A percentile compares a stretch with the other conserved stretches of the same genome.
Conservation (phyloP, 768 basidiomycete species). For the Paxillus involutus region DNA sequence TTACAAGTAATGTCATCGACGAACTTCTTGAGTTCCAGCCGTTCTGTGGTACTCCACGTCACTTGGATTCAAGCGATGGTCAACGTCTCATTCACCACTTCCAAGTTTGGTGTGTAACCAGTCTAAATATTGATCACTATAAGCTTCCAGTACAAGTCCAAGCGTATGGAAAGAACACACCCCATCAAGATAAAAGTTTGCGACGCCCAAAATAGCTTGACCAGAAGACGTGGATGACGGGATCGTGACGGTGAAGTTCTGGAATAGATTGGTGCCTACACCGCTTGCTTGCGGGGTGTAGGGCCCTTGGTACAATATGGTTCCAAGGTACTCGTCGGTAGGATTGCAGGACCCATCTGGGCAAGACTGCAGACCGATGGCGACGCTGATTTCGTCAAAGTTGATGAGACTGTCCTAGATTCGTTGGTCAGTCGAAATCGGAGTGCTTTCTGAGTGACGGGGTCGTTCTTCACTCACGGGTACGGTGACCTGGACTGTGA, state of each 20-base stretch:
- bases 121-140: neutral
- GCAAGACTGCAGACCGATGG: conserved; percentile 39
- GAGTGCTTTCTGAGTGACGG: neutral
- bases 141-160: neutral
- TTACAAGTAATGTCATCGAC: conserved; percentile 37
- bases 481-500: conserved; percentile 43
- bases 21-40: too few species aligned
- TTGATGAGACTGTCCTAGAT: conserved; percentile 32
- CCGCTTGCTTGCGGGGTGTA: conserved; percentile 35
- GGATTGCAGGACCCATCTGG: conserved; percentile 19
- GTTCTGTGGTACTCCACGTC: too few species aligned
- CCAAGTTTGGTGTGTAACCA: neutral
- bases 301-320: conserved; percentile 40
- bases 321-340: conserved; percentile 32
- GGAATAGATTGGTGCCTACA: conserved; percentile 31
- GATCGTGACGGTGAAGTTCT: conserved; percentile 41
- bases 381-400: conserved; percentile 38
- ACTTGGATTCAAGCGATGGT: neutral
- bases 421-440: neutral
- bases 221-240: conserved; percentile 29
- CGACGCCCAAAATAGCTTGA: conserved; percentile 30
- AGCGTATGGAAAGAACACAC: conserved; percentile 23
- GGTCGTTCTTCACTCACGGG: conserved; percentile 31
- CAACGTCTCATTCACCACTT: conserved; percentile 2
- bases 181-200: conserved; percentile 33